Conservation (phyloP, 1,139 yeast species). For the Yamadazyma songkhlaensis region DNA sequence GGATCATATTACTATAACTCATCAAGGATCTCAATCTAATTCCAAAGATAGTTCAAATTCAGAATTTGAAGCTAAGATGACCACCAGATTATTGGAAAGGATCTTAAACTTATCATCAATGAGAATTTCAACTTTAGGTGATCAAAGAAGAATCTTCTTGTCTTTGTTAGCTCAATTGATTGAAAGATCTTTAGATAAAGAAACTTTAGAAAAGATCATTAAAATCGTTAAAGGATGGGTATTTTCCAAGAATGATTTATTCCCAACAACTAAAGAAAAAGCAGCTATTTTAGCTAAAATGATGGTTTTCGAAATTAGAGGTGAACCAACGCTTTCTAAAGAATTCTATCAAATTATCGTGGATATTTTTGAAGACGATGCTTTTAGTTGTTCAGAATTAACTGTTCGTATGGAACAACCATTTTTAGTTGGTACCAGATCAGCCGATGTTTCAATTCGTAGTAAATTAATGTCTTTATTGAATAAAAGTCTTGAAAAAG, state of each 20-base stretch:
- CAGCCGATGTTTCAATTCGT: slow-evolving; percentile 74
- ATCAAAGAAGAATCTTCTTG: slow-evolving; percentile 85
- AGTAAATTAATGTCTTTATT: slow-evolving; percentile 77
- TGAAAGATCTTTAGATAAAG: slow-evolving; percentile 81
- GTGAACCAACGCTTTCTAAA: slow-evolving; percentile 76
- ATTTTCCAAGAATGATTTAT: slow-evolving; percentile 74
- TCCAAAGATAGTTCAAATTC: slow-evolving; percentile 33
- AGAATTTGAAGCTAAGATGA: slow-evolving; percentile 74
- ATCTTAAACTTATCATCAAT: slow-evolving; percentile 74
- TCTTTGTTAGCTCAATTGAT: slow-evolving; percentile 85
- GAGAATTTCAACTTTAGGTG: slow-evolving; percentile 84
- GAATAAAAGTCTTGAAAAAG: slow-evolving; percentile 76
- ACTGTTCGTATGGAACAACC: slow-evolving; percentile 98
- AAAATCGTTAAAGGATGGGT: slow-evolving; percentile 87
- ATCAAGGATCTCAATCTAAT: slow-evolving; percentile 41
- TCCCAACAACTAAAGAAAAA: slow-evolving; percentile 94
- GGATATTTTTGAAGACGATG: slow-evolving; percentile 81
- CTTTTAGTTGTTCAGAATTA: slow-evolving; percentile 79
- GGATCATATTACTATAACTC: slow-evolving; percentile 77
- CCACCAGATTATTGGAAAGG: slow-evolving; percentile 72
- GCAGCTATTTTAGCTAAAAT: slow-evolving; percentile 92
- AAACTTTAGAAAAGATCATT: slow-evolving; percentile 71
- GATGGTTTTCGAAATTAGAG: slow-evolving; percentile 89
- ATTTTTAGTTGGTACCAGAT: slow-evolving; percentile 87
- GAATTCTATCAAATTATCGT: slow-evolving; percentile 84